Evolutionary conservation across 1,284 basidiomycete species (phyloP).

Genomic region (Microstroma glucosiphilum): DNA sequence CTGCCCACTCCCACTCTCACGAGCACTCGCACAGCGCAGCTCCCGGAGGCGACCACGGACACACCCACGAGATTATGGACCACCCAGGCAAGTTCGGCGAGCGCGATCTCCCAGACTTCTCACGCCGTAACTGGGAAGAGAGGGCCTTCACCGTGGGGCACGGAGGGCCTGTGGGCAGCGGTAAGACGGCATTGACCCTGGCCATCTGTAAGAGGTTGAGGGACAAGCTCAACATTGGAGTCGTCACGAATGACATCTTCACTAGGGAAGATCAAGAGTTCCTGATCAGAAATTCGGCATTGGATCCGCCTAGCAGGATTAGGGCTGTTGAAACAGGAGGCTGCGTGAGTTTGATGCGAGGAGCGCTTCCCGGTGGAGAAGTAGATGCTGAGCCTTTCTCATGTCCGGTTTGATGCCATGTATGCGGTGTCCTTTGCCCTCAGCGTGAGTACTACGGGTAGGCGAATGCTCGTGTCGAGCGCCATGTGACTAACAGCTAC

Average conservation of each 20-base stretch:
- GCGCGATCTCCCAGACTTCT: conserved; percentile 84
- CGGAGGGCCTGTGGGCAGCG: conserved; percentile 9
- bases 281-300: conserved; percentile 81
- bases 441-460: too few species aligned
- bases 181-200: conserved; percentile 73
- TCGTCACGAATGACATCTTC: conserved; percentile 49
- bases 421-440: too few species aligned
- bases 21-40: conserved; percentile 21
- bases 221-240: conserved; percentile 81
- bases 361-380: too few species aligned
- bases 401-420: too few species aligned
- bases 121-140: conserved; percentile 77
- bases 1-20: conserved; percentile 19
- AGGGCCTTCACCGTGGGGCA: conserved; percentile 76
- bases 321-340: conserved; percentile 82
- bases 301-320: conserved; percentile 71
- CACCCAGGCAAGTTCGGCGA: conserved; percentile 78
- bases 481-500: too few species aligned
- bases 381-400: too few species aligned
- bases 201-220: conserved; percentile 81
- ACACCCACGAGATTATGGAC: conserved; percentile 36
- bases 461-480: too few species aligned
- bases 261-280: conserved; percentile 94
- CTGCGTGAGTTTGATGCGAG: conserved; percentile 20
- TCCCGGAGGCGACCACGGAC: conserved; percentile 37